phyloP scores from a whole-genome alignment of 257 asterid genomes.

The Echites panduratus region DNA sequence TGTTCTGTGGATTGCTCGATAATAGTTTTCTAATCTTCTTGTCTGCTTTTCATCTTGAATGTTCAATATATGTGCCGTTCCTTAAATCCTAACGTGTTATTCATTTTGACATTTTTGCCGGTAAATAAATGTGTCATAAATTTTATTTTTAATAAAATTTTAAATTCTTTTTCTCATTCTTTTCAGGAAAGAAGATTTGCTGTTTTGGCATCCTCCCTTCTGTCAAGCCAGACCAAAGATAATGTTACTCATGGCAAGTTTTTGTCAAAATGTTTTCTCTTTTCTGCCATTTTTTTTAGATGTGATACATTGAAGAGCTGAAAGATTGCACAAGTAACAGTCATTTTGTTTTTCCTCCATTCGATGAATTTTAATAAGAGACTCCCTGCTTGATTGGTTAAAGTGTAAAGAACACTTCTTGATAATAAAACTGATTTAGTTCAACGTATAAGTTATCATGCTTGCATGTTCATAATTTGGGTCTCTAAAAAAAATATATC shows the following conservation, averaged over 20 bases:
- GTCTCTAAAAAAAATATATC: no score
- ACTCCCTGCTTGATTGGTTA: neutral
- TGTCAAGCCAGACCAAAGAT: constrained; percentile 98
- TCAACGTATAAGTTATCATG: no score
- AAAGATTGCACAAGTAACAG: neutral
- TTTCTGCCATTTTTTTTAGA: neutral
- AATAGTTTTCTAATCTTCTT: neutral
- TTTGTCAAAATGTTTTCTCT: neutral
- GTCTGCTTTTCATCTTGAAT: neutral
- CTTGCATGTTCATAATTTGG: no score
- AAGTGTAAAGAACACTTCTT: neutral
- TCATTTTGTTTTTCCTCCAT: neutral
- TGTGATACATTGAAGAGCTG: neutral
- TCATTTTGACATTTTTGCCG: no score
- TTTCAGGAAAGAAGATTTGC: constrained; percentile 93
- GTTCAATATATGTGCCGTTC: no score
- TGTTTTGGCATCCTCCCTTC: constrained; percentile 72
- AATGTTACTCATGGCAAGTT: constrained; percentile 84
- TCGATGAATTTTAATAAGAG: neutral
- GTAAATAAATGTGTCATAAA: constrained; percentile 1
- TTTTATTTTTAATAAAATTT: neutral
- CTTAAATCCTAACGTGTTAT: no score
- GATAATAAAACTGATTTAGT: neutral
- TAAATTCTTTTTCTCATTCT: neutral
- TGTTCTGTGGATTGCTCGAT: neutral